Evolutionary conservation across 805 yeast genomes (phyloP).

Genomic region (Kazachstania psychrophila): DNA sequence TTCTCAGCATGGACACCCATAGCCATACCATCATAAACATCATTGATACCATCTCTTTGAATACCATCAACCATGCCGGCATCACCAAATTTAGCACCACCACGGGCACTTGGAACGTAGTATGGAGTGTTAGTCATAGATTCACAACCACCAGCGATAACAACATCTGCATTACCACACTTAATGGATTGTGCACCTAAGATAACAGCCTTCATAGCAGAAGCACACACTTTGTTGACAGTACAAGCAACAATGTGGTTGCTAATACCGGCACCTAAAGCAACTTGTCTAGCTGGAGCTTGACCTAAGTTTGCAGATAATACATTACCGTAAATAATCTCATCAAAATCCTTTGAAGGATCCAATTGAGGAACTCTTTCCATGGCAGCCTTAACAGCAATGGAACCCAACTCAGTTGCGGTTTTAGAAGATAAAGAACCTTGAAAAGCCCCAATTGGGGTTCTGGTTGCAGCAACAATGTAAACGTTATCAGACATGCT

Average conservation of each 20-base stretch:
- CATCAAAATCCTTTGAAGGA: constrained; percentile 65
- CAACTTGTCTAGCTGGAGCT: constrained; percentile 97
- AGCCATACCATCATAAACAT: constrained; percentile 77
- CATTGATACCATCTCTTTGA: constrained; percentile 85
- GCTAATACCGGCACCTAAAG: constrained; percentile 78
- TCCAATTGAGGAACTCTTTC: constrained; percentile 74
- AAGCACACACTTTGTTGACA: constrained; percentile 94
- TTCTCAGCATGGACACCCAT: constrained; percentile 98
- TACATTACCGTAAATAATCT: constrained; percentile 87
- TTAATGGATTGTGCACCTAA: constrained; percentile 83
- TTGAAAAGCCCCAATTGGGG: constrained; percentile 93
- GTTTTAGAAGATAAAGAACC: constrained; percentile 68
- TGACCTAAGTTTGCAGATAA: constrained; percentile 91
- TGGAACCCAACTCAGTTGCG: constrained; percentile 82
- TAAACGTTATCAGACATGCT: constrained; percentile 49
- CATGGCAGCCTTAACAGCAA: constrained; percentile 84
- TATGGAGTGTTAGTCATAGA: constrained; percentile 95
- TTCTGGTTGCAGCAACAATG: constrained; percentile 85
- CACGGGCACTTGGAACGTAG: constrained; percentile 76
- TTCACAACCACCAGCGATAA: constrained; percentile 96
- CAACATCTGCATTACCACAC: constrained; percentile 84
- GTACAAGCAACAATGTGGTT: constrained; percentile 78
- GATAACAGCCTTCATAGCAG: constrained; percentile 87
- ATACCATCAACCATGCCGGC: constrained; percentile 74
- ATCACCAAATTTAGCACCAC: constrained; percentile 87